Base-by-base conservation (phyloP, 2,329 filamentous ascomycete species). In the Trichocomaceae sp. region DNA sequence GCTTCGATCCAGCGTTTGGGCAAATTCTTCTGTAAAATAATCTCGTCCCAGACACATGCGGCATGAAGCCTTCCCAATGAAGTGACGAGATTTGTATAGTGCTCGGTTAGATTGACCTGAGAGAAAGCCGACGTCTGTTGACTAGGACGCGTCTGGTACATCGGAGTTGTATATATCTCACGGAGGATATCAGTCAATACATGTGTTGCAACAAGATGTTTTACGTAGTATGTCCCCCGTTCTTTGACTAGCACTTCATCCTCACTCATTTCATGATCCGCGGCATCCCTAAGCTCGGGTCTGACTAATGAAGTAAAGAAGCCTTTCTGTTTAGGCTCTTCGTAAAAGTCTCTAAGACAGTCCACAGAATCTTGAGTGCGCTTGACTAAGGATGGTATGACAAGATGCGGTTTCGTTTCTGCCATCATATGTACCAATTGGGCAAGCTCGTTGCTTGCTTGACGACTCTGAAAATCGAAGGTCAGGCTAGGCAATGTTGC, bases 41-140 rank as follows among this genome's bases (percentile, higher is more conserved):
- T 87, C 60, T 95, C 88, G 69, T 99, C 92, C 70, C 85, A 86
- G n/a, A 95, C 79, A 57, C 90, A 87, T 51, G 86, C 85, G 42
- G 87, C 82, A 60, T 96, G 80, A 15, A 99, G 75, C 22, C 84
- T 84, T 3, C 90, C 90, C 33, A 97, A 79, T 23, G 84, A 83
- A 58, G 83, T 81, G 22, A 95, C 80, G 37, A 96, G 75, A n/a
- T 78, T 73, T 45, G 83, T 77, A 66, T 95, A 95, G 67, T 89
- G 85, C 68, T 97, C 92, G 31, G 85, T 89, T 20, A 95, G 80
- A 65, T 95, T 95, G 62, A 95, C 81, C 23, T 83, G 80, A 53
- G 82, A 83, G 63, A 96, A 87, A 10, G 86, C 80, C 29, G 83
- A 80, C 9, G 75, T 75, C 50, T 82, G 78, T 31, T 79, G 74